Base-by-base conservation (phyloP, 305 asterid genomes). In the Fraxinus ornus region DNA sequence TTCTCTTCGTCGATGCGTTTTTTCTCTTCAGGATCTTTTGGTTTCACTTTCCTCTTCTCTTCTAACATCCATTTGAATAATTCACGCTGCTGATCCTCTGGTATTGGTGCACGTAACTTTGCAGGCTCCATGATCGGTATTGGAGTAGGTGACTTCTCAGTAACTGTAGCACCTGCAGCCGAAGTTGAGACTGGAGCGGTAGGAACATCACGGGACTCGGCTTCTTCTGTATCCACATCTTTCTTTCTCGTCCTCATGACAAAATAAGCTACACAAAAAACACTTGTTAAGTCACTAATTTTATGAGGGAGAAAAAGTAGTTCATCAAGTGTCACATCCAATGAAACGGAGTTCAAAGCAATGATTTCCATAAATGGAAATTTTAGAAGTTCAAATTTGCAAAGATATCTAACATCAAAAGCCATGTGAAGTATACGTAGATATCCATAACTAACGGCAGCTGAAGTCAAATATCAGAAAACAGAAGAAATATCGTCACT, bases 1-100 rank as follows among this genome's bases (percentile, higher is more conserved):
- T 94, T 95, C 88, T 95, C 99, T 88, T 92, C 99, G 22, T 95
- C 98, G 28, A 90, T 91, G 70, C 88, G 93, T 37, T 84, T 94
- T 83, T 81, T 94, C 94, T 95, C 99, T 80, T 89, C 94, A 0
- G 89, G 84, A 24, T 93, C 92, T 89, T 77, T 88, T 41, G 97
- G 94, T 86, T 90, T 90, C 82, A 86, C 80, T 84, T 89, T 94
- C 84, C 99, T 92, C 92, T 90, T 93, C 90, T 95, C 97, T 83
- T 93, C 97, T 76, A 95, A 86, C 55, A 95, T 84, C 99, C 98
- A 95, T 86, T 90, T 92, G 85, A 90, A 89, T 78, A 95, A 84
- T 80, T 93, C 97, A 3, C 90, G 92, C 79, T 92, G 98, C 86
- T 90, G 93, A 75, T 87, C 90, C 86, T 86, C 93, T 0, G 96